These are phyloP conservation scores for Kluyveromyces siamensis DNA, from an alignment of 805 yeast genomes.

Conservation along the genomic window DNA sequence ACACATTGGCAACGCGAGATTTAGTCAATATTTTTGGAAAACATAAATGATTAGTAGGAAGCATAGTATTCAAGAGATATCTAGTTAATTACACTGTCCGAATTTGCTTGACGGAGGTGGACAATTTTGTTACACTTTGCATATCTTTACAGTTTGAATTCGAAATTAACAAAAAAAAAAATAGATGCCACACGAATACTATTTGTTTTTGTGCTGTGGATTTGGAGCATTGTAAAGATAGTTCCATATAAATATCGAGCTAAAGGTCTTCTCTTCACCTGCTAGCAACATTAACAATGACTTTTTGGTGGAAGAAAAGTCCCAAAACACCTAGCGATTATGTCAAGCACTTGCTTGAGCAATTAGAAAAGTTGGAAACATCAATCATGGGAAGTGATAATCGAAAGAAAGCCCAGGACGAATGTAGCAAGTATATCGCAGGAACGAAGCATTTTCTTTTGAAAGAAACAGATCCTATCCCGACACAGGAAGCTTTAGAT, in stretches of 20 bases:
- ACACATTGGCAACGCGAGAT: too few species aligned
- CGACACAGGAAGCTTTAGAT: slow-evolving; percentile 65
- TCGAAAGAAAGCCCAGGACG: slow-evolving; percentile 54
- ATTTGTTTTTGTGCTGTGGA: too few species aligned
- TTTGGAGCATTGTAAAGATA: neutral
- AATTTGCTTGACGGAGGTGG: too few species aligned
- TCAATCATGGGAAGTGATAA: slow-evolving; percentile 23
- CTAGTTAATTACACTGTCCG: too few species aligned
- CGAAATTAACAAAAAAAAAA: too few species aligned
- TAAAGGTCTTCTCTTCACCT: neutral
- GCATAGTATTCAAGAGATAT: too few species aligned
- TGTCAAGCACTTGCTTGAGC: slow-evolving; percentile 67
- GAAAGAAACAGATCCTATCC: slow-evolving; percentile 45
- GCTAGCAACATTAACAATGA: slow-evolving; percentile 38
- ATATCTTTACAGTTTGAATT: too few species aligned
- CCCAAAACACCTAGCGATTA: slow-evolving; percentile 87
- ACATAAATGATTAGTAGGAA: too few species aligned
- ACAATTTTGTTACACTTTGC: too few species aligned
- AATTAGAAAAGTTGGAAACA: slow-evolving; percentile 50
- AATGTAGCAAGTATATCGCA: slow-evolving; percentile 51
- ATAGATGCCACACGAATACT: too few species aligned
- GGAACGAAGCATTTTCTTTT: slow-evolving; percentile 59
- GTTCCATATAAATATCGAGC: neutral
- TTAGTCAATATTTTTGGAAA: too few species aligned
- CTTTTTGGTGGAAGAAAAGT: slow-evolving; percentile 82